These are phyloP conservation scores for Fusarium sp. DNA, from an alignment of 2,329 filamentous ascomycete genomes.

Conservation along the genomic window DNA sequence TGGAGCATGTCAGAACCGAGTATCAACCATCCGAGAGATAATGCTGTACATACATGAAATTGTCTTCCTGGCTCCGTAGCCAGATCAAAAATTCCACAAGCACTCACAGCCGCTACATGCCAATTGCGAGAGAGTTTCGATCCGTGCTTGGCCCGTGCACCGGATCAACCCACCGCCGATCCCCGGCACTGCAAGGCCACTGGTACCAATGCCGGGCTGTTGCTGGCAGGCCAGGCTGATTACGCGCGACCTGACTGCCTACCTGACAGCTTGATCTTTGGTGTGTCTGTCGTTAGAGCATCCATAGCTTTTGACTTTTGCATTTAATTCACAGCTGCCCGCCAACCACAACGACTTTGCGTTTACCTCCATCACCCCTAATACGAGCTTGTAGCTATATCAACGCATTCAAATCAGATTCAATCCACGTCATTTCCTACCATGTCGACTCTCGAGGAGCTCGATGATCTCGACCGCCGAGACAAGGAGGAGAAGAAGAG, in stretches of 20 bases:
- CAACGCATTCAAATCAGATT: neutral
- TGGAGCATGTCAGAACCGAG: neutral
- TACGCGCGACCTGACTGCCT: slow-evolving; percentile 47
- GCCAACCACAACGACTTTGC: neutral
- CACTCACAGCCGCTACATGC: neutral
- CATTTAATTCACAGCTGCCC: slow-evolving; percentile 15
- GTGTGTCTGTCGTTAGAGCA: slow-evolving; percentile 23
- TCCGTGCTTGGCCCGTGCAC: slow-evolving; percentile 27
- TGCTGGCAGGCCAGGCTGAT: slow-evolving; percentile 40
- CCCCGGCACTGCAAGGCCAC: slow-evolving; percentile 22
- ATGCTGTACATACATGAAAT: slow-evolving; percentile 17
- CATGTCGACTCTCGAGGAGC: slow-evolving; percentile 93
- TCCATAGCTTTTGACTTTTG: slow-evolving; percentile 21
- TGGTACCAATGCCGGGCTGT: slow-evolving; percentile 25
- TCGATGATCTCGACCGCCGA: slow-evolving; percentile 86
- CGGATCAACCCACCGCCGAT: slow-evolving; percentile 41
- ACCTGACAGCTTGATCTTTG: slow-evolving; percentile 36
- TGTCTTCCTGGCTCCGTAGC: slow-evolving; percentile 14
- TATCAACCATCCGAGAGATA: neutral
- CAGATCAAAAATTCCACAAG: slow-evolving; percentile 36
- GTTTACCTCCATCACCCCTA: neutral
- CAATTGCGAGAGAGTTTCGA: slow-evolving; percentile 13
- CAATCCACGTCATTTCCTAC: slow-evolving; percentile 41
- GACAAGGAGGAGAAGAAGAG: slow-evolving; percentile 75
- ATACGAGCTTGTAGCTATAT: neutral